These are phyloP conservation scores for Plasmodium falciparum DNA, from an alignment of 169 alveolate genomes.

Conservation along the genomic window DNA sequence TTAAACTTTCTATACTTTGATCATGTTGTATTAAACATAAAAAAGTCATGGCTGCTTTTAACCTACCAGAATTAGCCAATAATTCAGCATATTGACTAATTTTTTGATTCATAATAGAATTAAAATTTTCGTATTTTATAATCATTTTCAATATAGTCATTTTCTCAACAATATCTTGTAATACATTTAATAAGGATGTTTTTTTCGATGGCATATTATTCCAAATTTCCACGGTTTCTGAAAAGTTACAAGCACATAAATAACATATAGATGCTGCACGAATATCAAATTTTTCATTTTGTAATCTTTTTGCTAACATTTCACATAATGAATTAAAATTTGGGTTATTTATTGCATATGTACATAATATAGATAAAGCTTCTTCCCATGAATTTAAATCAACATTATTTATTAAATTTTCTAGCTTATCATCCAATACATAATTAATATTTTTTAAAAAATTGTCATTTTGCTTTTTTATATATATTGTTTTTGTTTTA, in stretches of 20 bases:
- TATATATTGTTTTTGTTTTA: constrained; percentile 75
- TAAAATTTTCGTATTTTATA: constrained; percentile 76
- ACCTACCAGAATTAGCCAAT: constrained; percentile 82
- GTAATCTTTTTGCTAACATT: constrained; percentile 81
- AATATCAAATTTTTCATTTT: constrained; percentile 77
- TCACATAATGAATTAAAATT: constrained; percentile 78
- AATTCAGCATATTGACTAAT: constrained; percentile 83
- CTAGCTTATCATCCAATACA: constrained; percentile 79
- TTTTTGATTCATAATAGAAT: constrained; percentile 77
- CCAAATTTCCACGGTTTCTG: constrained; percentile 86
- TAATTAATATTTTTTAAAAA: constrained; percentile 78
- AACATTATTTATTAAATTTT: constrained; percentile 73
- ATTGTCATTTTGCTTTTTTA: constrained; percentile 73
- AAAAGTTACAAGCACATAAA: constrained; percentile 86
- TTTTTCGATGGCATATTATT: constrained; percentile 82
- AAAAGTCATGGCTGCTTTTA: constrained; percentile 83
- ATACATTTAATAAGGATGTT: constrained; percentile 73
- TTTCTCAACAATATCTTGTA: constrained; percentile 82
- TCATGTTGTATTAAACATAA: constrained; percentile 79
- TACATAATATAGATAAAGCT: constrained; percentile 79
- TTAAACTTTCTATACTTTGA: constrained; percentile 72
- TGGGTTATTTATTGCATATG: constrained; percentile 72
- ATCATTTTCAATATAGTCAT: constrained; percentile 81
- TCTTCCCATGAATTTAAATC: constrained; percentile 83
- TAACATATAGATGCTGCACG: constrained; percentile 87